Percentiles rank a stretch among this genome's conserved stretches.
phyloP scores from a whole-genome alignment of 495 filamentous ascomycete genomes.

The Penicillium soppii region DNA sequence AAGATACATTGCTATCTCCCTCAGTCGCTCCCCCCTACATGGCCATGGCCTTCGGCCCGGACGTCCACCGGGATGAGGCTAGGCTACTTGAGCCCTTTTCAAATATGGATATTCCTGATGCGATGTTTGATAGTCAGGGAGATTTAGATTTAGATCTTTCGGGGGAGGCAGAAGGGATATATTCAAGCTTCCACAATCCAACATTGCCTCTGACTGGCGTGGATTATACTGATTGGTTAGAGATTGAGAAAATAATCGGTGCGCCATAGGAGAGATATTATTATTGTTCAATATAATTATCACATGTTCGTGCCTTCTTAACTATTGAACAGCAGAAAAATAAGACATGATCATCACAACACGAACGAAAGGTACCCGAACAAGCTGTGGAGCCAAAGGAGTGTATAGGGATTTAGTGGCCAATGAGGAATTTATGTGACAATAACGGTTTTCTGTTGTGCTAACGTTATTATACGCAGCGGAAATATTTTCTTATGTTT shows the following conservation, averaged over 20 bases:
- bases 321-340: too few species aligned
- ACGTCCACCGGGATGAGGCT: slow-evolving; percentile 6
- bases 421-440: too few species aligned
- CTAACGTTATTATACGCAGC: too few species aligned
- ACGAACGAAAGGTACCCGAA: too few species aligned
- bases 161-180: slow-evolving; percentile 20
- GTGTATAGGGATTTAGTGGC: too few species aligned
- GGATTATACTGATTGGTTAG: slow-evolving; percentile 22
- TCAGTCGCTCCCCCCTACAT: not conserved
- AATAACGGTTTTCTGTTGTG: too few species aligned
- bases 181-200: slow-evolving; percentile 23
- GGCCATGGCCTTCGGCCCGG: not conserved
- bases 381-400: too few species aligned
- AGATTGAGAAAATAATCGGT: slow-evolving; percentile 22
- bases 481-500: too few species aligned
- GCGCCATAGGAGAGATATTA: slow-evolving; percentile 5
- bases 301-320: too few species aligned
- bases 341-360: too few species aligned
- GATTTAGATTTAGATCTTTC: slow-evolving; percentile 19
- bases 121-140: slow-evolving; percentile 16
- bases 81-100: slow-evolving; percentile 17
- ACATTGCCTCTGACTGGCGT: slow-evolving; percentile 21
- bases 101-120: not conserved
- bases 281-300: too few species aligned
- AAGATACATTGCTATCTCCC: not conserved